Conservation (phyloP, 2,329 filamentous ascomycete species). For the Berkeleyomyces basicola region DNA sequence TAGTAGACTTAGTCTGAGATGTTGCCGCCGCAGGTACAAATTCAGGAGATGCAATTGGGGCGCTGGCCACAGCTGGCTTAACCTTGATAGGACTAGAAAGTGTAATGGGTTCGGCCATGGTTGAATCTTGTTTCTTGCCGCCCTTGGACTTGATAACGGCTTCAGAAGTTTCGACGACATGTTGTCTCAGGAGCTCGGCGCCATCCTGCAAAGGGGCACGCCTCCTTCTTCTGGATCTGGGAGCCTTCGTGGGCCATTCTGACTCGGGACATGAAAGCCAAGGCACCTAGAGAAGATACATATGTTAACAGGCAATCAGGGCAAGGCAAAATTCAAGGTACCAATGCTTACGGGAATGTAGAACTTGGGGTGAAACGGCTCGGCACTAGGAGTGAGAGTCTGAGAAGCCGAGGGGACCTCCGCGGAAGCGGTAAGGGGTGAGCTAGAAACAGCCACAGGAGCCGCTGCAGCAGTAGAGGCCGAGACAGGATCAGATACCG, state of each 20-base stretch:
- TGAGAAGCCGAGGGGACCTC: background rate
- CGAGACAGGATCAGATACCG: background rate
- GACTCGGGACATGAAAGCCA: slow-evolving; percentile 37
- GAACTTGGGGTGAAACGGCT: background rate
- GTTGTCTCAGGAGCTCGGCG: slow-evolving; percentile 12
- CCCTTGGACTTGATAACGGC: background rate
- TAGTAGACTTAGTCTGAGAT: background rate
- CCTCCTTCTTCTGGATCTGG: slow-evolving; percentile 17
- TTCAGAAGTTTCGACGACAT: slow-evolving; percentile 9
- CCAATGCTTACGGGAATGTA: background rate
- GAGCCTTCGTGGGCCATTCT: slow-evolving; percentile 30
- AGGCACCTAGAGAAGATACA: slow-evolving; percentile 29
- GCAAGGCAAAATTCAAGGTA: background rate
- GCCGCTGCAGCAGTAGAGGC: background rate
- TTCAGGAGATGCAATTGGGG: background rate
- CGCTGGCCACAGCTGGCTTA: background rate
- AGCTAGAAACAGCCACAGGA: background rate
- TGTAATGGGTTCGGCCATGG: background rate
- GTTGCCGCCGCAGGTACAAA: background rate
- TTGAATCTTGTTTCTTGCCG: background rate
- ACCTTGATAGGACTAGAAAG: background rate
- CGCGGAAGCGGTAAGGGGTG: background rate
- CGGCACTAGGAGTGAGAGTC: background rate
- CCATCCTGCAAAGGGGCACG: slow-evolving; percentile 7
- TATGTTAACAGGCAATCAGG: background rate